Conservation (phyloP, 768 basidiomycete species). For the Mrakia blollopis region DNA sequence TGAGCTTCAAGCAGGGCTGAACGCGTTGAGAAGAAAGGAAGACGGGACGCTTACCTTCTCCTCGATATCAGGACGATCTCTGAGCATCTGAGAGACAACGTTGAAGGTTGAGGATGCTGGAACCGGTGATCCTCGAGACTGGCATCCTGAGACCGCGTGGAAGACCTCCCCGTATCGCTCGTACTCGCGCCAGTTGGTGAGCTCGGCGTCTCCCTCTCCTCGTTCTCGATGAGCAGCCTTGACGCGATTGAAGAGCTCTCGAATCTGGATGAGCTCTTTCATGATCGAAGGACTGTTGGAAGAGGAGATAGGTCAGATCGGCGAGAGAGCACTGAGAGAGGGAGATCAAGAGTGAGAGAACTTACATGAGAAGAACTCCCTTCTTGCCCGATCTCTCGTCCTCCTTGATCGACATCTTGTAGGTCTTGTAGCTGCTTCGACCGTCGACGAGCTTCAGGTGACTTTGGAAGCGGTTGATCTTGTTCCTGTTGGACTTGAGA, state of each 20-base stretch:
- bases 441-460: conserved; percentile 81
- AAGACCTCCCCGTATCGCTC: conserved; percentile 22
- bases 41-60: conserved; percentile 17
- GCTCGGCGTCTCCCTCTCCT: not conserved
- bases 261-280: conserved; percentile 19
- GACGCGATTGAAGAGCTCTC: conserved; percentile 5
- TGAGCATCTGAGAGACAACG: conserved; percentile 21
- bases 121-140: conserved; percentile 10
- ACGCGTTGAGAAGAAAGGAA: not conserved
- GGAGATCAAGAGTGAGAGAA: not conserved
- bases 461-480: conserved; percentile 66
- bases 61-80: conserved; percentile 16
- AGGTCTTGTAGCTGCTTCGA: conserved; percentile 77
- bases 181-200: conserved; percentile 27
- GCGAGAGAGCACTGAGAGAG: not conserved
- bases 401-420: conserved; percentile 79
- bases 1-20: not conserved
- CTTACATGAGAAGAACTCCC: conserved; percentile 68
- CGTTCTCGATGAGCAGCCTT: conserved; percentile 1
- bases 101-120: not conserved
- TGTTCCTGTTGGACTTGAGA: conserved; percentile 56
- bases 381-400: conserved; percentile 60
- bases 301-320: not conserved
- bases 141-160: not conserved
- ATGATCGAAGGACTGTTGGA: conserved; percentile 19